Conservation (phyloP, 2,329 filamentous ascomycete genomes). For the Colletotrichum sp. region DNA sequence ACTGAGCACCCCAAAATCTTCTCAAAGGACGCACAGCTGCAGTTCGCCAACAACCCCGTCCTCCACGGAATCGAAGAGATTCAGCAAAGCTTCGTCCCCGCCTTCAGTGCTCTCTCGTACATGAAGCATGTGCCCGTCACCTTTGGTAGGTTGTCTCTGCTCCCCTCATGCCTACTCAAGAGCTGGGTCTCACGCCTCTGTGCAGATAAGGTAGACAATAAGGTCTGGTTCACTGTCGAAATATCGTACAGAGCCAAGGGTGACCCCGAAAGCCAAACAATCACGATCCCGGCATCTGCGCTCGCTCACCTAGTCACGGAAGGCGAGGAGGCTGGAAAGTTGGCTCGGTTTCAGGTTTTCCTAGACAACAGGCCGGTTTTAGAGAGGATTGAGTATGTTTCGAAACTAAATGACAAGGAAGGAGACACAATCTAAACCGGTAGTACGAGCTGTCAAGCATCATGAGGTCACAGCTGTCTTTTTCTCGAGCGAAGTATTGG, state of each 20-base stretch:
- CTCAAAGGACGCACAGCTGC: neutral
- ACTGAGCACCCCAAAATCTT: neutral
- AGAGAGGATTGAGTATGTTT: neutral
- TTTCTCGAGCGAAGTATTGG: neutral
- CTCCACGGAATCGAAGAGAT: neutral
- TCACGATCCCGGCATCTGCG: neutral
- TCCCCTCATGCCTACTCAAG: accelerated
- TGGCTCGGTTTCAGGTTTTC: neutral
- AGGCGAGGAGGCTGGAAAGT: neutral
- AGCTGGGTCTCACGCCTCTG: neutral
- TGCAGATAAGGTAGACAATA: neutral
- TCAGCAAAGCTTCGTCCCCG: neutral
- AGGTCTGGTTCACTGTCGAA: neutral
- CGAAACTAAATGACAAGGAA: neutral
- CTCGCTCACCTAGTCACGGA: neutral
- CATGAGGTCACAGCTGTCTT: neutral
- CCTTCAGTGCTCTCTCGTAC: neutral
- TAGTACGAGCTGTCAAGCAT: neutral
- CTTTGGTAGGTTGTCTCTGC: neutral
- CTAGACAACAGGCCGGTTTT: neutral
- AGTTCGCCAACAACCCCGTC: neutral
- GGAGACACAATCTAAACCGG: too few species aligned
- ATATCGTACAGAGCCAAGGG: neutral
- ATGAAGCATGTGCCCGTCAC: constrained; percentile 1
- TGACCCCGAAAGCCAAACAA: neutral